Percentiles rank a stretch among this genome's conserved stretches.
These are phyloP conservation scores for Abrus precatorius DNA, from an alignment of 306 rosid species.

Conservation along the genomic window DNA sequence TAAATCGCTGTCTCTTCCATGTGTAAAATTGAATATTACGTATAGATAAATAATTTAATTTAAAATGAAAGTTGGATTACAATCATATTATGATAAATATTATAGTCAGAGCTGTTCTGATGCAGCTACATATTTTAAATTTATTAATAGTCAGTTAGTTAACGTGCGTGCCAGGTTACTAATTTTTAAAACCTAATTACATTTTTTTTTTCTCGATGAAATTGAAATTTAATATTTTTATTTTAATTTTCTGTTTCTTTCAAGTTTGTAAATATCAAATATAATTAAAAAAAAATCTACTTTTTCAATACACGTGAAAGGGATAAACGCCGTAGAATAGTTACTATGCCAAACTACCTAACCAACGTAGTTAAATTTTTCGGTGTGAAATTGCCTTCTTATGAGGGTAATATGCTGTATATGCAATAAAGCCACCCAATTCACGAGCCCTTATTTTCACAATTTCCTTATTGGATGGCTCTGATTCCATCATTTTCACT, in stretches of 20 bases:
- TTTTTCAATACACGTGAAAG: neutral
- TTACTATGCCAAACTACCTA: neutral
- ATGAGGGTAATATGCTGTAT: neutral
- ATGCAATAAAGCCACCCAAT: neutral
- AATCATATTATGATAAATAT: neutral
- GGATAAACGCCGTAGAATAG: conserved; percentile 2
- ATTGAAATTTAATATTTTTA: no score
- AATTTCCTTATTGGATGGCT: neutral
- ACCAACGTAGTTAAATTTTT: neutral
- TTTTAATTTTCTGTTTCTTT: no score
- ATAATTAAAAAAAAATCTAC: no score
- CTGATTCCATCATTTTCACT: conserved; percentile 28
- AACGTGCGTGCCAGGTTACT: neutral
- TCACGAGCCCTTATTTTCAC: conserved; percentile 16
- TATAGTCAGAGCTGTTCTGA: neutral
- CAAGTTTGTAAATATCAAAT: no score
- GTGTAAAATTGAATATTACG: neutral
- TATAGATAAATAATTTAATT: neutral
- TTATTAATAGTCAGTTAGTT: neutral
- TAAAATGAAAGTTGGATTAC: neutral
- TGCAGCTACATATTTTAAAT: conserved; percentile 9
- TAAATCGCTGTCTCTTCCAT: neutral
- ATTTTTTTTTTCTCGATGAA: no score
- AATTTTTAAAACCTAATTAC: no score
- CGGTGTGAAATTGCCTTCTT: neutral